These are phyloP conservation scores for Pinus albicaulis DNA, from an alignment of 75 land plant species.

Conservation along the genomic window DNA sequence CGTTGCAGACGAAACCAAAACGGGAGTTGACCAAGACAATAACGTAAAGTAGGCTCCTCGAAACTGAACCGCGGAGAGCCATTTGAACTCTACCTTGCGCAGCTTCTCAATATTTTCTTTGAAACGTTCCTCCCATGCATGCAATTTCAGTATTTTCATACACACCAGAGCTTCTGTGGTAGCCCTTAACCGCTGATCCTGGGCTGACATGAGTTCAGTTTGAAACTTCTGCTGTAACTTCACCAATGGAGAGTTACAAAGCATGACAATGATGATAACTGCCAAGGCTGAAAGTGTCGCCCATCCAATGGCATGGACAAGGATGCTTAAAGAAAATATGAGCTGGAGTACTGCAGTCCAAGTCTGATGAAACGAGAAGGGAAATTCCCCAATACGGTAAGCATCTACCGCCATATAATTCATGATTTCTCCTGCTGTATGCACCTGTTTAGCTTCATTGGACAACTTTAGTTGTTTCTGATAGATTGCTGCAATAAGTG, in stretches of 20 bases:
- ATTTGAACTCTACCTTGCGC: constrained; percentile 47
- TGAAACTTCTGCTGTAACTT: constrained; percentile 50
- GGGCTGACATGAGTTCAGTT: constrained; percentile 59
- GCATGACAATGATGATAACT: constrained; percentile 46
- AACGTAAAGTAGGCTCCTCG: constrained; percentile 41
- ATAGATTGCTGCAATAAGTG: constrained; percentile 19
- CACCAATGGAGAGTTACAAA: constrained; percentile 57
- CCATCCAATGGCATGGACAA: constrained; percentile 48
- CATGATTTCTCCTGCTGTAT: constrained; percentile 46
- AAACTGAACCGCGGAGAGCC: constrained; percentile 49
- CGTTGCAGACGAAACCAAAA: constrained; percentile 68
- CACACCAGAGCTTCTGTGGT: constrained; percentile 55
- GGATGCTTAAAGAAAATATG: constrained; percentile 45
- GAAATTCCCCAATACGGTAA: constrained; percentile 54
- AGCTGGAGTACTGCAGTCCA: constrained; percentile 65
- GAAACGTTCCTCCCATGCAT: constrained; percentile 63
- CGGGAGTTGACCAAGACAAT: constrained; percentile 77
- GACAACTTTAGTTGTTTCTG: constrained; percentile 28
- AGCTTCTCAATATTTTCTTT: constrained; percentile 39
- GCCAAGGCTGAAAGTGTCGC: constrained; percentile 45
- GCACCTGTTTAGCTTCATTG: constrained; percentile 16
- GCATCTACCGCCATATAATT: constrained; percentile 69
- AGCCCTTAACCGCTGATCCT: constrained; percentile 61
- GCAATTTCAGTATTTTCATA: constrained; percentile 73
- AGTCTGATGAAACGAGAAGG: constrained; percentile 39